A percentile compares a stretch with the other conserved stretches of the same genome.
Conservation (phyloP, 2,329 filamentous ascomycete genomes). For the Colletotrichum filicis region DNA sequence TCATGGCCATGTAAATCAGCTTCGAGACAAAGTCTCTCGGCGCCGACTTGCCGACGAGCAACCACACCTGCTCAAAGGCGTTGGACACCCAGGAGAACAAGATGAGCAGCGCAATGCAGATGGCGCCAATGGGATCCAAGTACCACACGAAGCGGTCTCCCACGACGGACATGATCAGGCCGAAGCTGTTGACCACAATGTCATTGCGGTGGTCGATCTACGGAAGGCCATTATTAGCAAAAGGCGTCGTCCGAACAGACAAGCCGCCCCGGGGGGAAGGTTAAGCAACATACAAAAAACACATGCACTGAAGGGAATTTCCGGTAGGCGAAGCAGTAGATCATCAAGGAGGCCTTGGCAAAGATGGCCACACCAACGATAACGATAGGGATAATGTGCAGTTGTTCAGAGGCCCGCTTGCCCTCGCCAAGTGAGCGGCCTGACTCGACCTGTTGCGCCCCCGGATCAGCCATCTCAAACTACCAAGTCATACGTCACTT, state of each 20-base stretch:
- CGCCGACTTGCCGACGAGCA: slow-evolving; percentile 71
- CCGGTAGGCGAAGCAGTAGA: slow-evolving; percentile 64
- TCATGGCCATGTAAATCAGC: slow-evolving; percentile 66
- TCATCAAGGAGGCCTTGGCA: slow-evolving; percentile 61
- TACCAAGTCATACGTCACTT: slow-evolving; percentile 24
- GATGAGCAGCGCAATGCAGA: slow-evolving; percentile 69
- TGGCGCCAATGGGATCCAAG: slow-evolving; percentile 70
- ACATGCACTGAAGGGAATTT: slow-evolving; percentile 66
- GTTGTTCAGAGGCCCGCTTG: slow-evolving; percentile 50
- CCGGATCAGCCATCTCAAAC: slow-evolving; percentile 37
- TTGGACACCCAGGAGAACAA: slow-evolving; percentile 71
- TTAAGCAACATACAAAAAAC: slow-evolving; percentile 55
- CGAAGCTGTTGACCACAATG: slow-evolving; percentile 65
- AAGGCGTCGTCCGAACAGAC: background rate
- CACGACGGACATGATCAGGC: slow-evolving; percentile 65
- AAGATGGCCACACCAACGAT: slow-evolving; percentile 66
- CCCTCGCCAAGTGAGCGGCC: slow-evolving; percentile 61
- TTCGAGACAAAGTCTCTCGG: slow-evolving; percentile 66
- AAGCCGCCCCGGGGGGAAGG: background rate
- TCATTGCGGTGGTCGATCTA: slow-evolving; percentile 67
- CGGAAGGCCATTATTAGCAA: slow-evolving; percentile 5
- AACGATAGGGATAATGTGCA: slow-evolving; percentile 64
- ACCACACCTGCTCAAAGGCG: slow-evolving; percentile 70
- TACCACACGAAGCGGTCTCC: slow-evolving; percentile 67
- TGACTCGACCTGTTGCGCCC: slow-evolving; percentile 59